Conservation (phyloP, 2,329 filamentous ascomycete species). For the Fusarium virguliforme region DNA sequence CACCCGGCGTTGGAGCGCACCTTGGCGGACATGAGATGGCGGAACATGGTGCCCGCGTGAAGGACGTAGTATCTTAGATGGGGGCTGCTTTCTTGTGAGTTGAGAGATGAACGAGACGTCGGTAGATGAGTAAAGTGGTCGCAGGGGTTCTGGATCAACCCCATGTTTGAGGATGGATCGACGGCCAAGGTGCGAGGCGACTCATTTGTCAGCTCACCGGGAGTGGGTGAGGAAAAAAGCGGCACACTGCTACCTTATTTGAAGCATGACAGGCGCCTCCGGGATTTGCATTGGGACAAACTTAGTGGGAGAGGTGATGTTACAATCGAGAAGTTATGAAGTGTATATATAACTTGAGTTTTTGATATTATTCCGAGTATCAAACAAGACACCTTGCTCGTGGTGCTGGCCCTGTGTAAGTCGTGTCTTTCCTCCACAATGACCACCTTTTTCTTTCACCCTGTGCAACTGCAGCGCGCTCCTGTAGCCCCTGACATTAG, state of each 20-base stretch:
- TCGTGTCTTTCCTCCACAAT: not conserved
- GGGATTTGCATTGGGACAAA: not conserved
- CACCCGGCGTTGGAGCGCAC: conserved; percentile 66
- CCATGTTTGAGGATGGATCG: conserved; percentile 42
- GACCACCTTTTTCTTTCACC: conserved; percentile 4
- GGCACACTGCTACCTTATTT: not conserved
- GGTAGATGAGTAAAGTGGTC: conserved; percentile 13
- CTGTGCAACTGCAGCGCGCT: not conserved
- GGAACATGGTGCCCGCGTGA: conserved; percentile 44
- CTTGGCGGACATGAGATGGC: conserved; percentile 52
- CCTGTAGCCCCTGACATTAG: not conserved
- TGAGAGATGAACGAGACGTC: not conserved
- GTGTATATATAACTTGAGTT: not conserved
- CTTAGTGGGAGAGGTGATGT: not conserved
- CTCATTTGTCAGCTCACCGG: conserved; percentile 39
- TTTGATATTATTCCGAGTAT: not conserved
- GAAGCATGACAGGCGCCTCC: no score
- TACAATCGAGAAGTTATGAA: not conserved
- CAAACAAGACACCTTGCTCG: not conserved
- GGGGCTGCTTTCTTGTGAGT: not conserved
- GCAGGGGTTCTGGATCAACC: conserved; percentile 11
- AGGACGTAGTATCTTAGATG: not conserved
- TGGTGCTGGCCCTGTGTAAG: not conserved
- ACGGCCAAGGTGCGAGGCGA: conserved; percentile 27
- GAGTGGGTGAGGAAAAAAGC: conserved; percentile 4